These are phyloP conservation scores for Fragaria nilgerrensis DNA, from an alignment of 306 rosid genomes.

Conservation along the genomic window DNA sequence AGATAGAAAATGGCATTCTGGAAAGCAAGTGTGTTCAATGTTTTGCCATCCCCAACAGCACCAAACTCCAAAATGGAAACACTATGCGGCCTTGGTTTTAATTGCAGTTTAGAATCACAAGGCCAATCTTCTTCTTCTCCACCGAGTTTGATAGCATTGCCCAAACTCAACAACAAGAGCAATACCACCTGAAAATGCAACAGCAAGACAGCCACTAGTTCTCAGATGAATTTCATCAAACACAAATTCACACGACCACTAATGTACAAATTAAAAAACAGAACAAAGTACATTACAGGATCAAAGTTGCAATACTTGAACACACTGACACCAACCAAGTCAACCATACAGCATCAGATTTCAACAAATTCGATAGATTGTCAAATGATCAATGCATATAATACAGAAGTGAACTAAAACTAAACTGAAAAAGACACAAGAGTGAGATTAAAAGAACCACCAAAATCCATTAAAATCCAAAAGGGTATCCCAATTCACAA, in stretches of 20 bases:
- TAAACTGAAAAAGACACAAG: not conserved
- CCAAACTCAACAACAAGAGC: slow-evolving; percentile 65
- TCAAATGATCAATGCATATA: slow-evolving; percentile 12
- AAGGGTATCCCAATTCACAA: not conserved
- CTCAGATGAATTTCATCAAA: slow-evolving; percentile 6
- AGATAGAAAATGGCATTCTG: slow-evolving; percentile 96
- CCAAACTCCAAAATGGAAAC: slow-evolving; percentile 93
- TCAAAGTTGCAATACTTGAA: not conserved
- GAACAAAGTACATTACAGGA: not conserved
- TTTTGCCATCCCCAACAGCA: slow-evolving; percentile 93
- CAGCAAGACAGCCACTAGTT: slow-evolving; percentile 28
- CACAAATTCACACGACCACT: not conserved
- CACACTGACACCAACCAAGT: not conserved
- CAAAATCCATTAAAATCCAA: not conserved
- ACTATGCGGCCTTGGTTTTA: slow-evolving; percentile 85
- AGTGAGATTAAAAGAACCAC: slow-evolving; percentile 9
- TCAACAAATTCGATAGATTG: not conserved
- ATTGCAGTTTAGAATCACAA: slow-evolving; percentile 44
- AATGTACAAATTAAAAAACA: not conserved
- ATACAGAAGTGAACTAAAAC: not conserved
- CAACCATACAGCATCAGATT: not conserved
- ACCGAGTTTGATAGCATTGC: slow-evolving; percentile 51
- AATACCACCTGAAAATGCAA: slow-evolving; percentile 60
- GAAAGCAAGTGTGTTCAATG: slow-evolving; percentile 85
- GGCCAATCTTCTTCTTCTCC: slow-evolving; percentile 50